phyloP scores from a whole-genome alignment of 2,329 filamentous ascomycete species.

The Colletotrichum filicis region DNA sequence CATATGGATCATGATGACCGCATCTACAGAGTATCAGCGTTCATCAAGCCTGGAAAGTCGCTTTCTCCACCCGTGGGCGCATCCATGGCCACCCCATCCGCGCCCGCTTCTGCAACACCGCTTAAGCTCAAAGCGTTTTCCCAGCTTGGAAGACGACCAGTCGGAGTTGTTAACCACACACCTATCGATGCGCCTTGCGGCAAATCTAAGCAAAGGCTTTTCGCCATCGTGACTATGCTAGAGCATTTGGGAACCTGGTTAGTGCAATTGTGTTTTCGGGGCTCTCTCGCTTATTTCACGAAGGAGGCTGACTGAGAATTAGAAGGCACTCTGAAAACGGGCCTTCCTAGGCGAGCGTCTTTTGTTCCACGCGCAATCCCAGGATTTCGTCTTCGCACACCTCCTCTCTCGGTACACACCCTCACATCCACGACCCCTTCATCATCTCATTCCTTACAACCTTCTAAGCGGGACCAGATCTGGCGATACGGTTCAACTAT shows the following conservation, averaged over 20 bases:
- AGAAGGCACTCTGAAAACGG: constrained; percentile 30
- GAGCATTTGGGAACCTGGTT: constrained; percentile 9
- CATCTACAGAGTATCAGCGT: constrained; percentile 32
- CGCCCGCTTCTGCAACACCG: constrained; percentile 28
- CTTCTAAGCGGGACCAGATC: constrained; percentile 30
- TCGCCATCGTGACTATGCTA: constrained; percentile 28
- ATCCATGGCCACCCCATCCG: constrained; percentile 17
- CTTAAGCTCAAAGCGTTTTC: constrained; percentile 21
- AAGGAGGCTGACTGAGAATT: constrained; percentile 31
- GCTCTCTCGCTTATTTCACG: constrained; percentile 12
- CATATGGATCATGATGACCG: constrained; percentile 32
- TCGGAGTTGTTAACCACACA: constrained; percentile 17
- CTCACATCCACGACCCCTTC: constrained; percentile 27
- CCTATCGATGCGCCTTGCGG: constrained; percentile 24
- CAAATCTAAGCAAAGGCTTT: constrained; percentile 24
- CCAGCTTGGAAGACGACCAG: constrained; percentile 16
- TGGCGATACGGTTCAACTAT: constrained; percentile 27
- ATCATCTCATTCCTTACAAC: constrained; percentile 30
- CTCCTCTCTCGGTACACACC: constrained; percentile 26
- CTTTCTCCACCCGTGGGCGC: constrained; percentile 22
- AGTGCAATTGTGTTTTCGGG: constrained; percentile 17
- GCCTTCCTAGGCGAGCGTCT: constrained; percentile 10
- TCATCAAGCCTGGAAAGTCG: neutral
- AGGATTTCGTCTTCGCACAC: constrained; percentile 28
- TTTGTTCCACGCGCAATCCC: constrained; percentile 31